phyloP scores from a whole-genome alignment of 2,329 filamentous ascomycete genomes.

The Aspergillus spinulosporus region DNA sequence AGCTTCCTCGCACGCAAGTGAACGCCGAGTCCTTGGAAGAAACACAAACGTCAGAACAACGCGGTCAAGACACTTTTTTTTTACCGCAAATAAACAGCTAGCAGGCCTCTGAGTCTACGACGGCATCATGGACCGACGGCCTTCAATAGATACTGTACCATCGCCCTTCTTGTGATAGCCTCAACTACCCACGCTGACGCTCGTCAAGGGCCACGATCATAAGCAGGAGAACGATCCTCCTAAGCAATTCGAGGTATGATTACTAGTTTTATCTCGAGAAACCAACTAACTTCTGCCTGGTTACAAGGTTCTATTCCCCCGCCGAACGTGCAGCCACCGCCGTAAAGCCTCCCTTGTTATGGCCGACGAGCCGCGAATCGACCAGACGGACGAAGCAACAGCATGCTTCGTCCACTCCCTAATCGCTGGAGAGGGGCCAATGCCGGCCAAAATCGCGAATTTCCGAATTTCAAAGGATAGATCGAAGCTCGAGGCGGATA shows the following conservation, averaged over 20 bases:
- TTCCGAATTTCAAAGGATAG: constrained; percentile 3
- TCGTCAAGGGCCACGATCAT: background rate
- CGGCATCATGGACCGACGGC: constrained; percentile 1
- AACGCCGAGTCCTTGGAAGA: background rate
- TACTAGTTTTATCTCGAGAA: background rate
- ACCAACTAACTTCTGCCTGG: too few relatives aligned
- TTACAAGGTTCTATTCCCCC: constrained; percentile 57
- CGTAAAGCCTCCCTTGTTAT: constrained; percentile 62
- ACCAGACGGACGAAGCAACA: constrained; percentile 44
- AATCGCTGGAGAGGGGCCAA: constrained; percentile 42
- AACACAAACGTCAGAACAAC: background rate
- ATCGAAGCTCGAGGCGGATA: constrained; percentile 7
- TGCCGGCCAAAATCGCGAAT: background rate
- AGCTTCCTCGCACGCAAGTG: background rate
- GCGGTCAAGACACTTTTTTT: too few relatives aligned
- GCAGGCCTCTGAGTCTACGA: background rate
- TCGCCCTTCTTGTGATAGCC: constrained; percentile 1
- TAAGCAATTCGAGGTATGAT: constrained; percentile 39
- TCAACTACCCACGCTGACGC: constrained; percentile 6
- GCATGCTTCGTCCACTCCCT: constrained; percentile 64
- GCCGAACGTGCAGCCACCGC: constrained; percentile 51
- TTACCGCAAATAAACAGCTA: background rate
- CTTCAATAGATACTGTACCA: constrained; percentile 17
- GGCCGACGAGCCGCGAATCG: constrained; percentile 42
- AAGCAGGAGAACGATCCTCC: constrained; percentile 14